Evolutionary conservation across 2,329 filamentous ascomycete genomes (phyloP).

Genomic region (Diatrype stigma): DNA sequence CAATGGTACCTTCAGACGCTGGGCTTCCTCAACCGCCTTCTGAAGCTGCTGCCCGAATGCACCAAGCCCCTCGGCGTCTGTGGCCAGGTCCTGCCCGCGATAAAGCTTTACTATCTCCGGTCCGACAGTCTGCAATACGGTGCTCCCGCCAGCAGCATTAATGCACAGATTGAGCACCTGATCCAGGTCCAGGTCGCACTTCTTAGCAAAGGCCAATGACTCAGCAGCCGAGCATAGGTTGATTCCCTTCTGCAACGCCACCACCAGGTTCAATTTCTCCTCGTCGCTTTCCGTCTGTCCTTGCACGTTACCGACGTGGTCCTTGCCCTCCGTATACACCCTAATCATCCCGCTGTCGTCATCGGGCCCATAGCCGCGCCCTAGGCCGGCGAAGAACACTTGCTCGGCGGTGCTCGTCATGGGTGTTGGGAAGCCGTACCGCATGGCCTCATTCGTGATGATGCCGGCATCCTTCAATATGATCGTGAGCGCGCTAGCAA

Average conservation of each 20-base stretch:
- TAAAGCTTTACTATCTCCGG: slow-evolving; percentile 35
- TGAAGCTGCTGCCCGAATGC: slow-evolving; percentile 29
- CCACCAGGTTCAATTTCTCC: slow-evolving; percentile 34
- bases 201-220: slow-evolving; percentile 36
- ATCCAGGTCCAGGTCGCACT: slow-evolving; percentile 39
- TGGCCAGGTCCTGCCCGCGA: slow-evolving; percentile 18
- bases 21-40: slow-evolving; percentile 38
- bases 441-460: slow-evolving; percentile 61
- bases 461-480: slow-evolving; percentile 61
- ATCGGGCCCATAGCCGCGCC: slow-evolving; percentile 48
- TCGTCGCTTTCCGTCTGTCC: slow-evolving; percentile 27
- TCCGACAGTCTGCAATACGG: slow-evolving; percentile 33
- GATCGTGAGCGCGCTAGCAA: slow-evolving; percentile 56
- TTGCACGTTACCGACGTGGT: slow-evolving; percentile 26
- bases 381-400: slow-evolving; percentile 56
- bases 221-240: slow-evolving; percentile 41
- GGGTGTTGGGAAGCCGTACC: slow-evolving; percentile 53
- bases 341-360: slow-evolving; percentile 41
- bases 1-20: slow-evolving; percentile 36
- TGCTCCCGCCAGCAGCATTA: slow-evolving; percentile 41
- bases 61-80: slow-evolving; percentile 19
- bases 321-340: slow-evolving; percentile 37
- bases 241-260: slow-evolving; percentile 38
- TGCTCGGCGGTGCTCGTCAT: slow-evolving; percentile 62
- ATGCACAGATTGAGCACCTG: slow-evolving; percentile 42